Percentiles rank a stretch among this genome's conserved stretches.
Conservation (phyloP, 2,329 filamentous ascomycete species). For the Sporothrix pallida region DNA sequence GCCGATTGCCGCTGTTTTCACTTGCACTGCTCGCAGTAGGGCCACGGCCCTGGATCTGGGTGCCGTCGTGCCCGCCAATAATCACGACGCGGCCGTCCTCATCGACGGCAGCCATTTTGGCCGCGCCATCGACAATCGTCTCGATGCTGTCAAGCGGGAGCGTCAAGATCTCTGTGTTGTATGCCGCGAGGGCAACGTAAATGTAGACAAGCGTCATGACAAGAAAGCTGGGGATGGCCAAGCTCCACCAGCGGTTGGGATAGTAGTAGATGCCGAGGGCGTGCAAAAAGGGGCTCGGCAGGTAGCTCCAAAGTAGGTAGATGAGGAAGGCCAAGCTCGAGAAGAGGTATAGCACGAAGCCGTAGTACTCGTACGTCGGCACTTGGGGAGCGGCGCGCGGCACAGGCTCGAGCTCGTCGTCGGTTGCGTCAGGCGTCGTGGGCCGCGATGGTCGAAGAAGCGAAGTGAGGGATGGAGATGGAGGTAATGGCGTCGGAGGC, state of each 20-base stretch:
- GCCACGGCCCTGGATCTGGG: constrained; percentile 33
- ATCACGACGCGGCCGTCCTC: constrained; percentile 33
- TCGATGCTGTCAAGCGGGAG: constrained; percentile 79
- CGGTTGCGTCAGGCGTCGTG: constrained; percentile 89
- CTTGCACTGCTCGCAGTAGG: constrained; percentile 28
- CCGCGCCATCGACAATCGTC: constrained; percentile 89
- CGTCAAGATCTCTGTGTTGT: constrained; percentile 89
- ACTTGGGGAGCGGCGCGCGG: constrained; percentile 89
- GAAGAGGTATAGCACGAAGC: constrained; percentile 94
- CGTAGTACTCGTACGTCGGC: constrained; percentile 99
- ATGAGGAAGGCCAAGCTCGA: constrained; percentile 79
- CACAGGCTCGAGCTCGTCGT: constrained; percentile 79
- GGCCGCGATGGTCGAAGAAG: constrained; percentile 89
- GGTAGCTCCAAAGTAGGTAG: constrained; percentile 81
- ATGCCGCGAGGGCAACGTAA: constrained; percentile 87
- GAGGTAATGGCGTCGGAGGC: constrained; percentile 91
- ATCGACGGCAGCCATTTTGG: constrained; percentile 79
- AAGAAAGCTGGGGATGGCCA: constrained; percentile 88
- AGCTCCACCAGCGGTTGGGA: constrained; percentile 95
- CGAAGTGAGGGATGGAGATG: constrained; percentile 89
- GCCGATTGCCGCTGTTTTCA: constrained; percentile 41
- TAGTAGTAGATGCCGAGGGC: constrained; percentile 96
- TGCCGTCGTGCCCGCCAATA: constrained; percentile 34
- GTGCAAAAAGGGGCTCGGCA: constrained; percentile 89
- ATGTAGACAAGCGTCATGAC: constrained; percentile 91